Conservation (phyloP, 108 stramenopile genomes). For the Nitzschia sp. region DNA sequence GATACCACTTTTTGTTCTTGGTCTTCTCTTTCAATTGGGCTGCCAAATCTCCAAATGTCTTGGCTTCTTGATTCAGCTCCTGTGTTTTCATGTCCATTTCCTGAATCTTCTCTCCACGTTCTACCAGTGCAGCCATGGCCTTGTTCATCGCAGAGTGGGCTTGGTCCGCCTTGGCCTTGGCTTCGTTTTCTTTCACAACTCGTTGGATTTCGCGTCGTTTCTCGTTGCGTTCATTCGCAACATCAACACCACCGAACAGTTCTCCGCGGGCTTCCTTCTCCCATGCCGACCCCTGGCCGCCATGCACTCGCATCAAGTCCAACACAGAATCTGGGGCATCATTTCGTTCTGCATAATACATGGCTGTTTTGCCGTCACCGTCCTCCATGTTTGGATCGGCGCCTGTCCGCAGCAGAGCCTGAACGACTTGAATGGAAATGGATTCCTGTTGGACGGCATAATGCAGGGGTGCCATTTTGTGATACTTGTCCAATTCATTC, state of each 20-base stretch:
- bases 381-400: conserved; percentile 44
- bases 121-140: conserved; percentile 39
- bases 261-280: conserved; percentile 32
- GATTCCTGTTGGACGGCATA: conserved; percentile 38
- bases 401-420: conserved; percentile 30
- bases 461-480: conserved; percentile 40
- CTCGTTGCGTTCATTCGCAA: conserved; percentile 20
- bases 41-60: conserved; percentile 34
- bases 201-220: conserved; percentile 23
- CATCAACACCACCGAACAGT: conserved; percentile 40
- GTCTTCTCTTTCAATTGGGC: conserved; percentile 41
- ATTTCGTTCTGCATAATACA: conserved; percentile 42
- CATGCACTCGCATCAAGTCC: conserved; percentile 12
- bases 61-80: conserved; percentile 38
- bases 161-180: conserved; percentile 30
- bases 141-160: conserved; percentile 45
- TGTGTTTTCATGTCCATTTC: conserved; percentile 37
- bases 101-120: conserved; percentile 48
- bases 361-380: conserved; percentile 29
- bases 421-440: conserved; percentile 17
- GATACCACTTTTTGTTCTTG: conserved; percentile 46
- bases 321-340: conserved; percentile 18
- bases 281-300: conserved; percentile 27
- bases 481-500: conserved; percentile 41
- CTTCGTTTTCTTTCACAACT: conserved; percentile 33